A percentile compares a stretch with the other conserved stretches of the same genome.
Evolutionary conservation across 1,284 basidiomycete species (phyloP).

Genomic region (Earliella scabrosa): DNA sequence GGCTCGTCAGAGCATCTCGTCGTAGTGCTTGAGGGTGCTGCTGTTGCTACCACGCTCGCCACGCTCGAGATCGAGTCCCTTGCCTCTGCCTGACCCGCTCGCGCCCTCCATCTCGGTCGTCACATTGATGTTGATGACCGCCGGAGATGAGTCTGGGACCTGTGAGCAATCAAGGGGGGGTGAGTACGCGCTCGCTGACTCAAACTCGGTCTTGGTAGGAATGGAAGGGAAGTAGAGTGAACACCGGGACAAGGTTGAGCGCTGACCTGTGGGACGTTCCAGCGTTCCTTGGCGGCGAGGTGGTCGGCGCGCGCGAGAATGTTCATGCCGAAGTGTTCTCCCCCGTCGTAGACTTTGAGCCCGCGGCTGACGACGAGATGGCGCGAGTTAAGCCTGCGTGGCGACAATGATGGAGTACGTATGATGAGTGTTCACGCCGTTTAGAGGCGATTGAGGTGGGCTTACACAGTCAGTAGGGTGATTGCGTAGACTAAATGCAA

Average conservation of each 20-base stretch:
- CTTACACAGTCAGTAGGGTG: slow-evolving; percentile 8
- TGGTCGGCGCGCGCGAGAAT: slow-evolving; percentile 7
- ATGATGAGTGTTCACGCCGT: background rate
- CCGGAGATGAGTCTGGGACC: slow-evolving; percentile 1
- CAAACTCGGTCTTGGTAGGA: background rate
- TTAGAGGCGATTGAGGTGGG: background rate
- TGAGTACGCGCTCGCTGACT: no score
- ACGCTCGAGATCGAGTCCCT: no score
- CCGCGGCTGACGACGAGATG: slow-evolving; percentile 3
- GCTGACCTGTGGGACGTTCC: slow-evolving; percentile 13
- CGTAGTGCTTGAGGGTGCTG: no score
- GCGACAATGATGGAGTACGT: background rate
- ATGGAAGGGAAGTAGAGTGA: no score
- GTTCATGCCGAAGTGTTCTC: background rate
- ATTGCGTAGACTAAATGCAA: slow-evolving; percentile 1
- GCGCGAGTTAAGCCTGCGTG: slow-evolving; percentile 7
- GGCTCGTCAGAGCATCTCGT: no score
- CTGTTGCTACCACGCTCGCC: no score
- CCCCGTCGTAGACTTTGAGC: background rate
- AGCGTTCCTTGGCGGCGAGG: slow-evolving; percentile 6
- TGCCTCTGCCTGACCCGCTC: background rate
- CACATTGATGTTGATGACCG: slow-evolving; percentile 5
- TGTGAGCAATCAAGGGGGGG: background rate
- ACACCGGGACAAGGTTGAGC: no score
- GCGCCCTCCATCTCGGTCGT: background rate